Evolutionary conservation across 2,329 filamentous ascomycete species (phyloP).

Genomic region (Verticillium alfalfae): DNA sequence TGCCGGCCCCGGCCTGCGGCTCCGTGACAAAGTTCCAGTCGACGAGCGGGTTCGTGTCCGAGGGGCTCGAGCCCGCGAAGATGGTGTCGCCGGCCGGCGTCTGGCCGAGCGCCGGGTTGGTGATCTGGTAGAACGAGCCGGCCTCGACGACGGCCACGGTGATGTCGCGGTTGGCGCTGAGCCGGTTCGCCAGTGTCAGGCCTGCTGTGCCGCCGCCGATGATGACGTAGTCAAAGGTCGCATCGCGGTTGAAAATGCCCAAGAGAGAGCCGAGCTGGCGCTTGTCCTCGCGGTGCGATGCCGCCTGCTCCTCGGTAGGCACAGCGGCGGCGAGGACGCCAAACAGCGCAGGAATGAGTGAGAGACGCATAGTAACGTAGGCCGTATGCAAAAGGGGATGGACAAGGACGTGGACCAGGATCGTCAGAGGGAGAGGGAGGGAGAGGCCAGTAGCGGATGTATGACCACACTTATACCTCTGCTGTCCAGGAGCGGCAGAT

Average conservation of each 20-base stretch:
- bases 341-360: neutral
- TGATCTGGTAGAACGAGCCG: constrained; percentile 24
- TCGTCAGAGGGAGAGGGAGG: neutral
- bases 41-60: constrained; percentile 14
- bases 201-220: constrained; percentile 33
- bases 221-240: constrained; percentile 10
- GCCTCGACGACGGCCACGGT: constrained; percentile 32
- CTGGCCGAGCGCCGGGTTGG: constrained; percentile 10
- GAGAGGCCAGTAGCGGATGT: neutral
- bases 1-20: constrained; percentile 16
- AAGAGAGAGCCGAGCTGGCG: neutral
- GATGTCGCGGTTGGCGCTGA: constrained; percentile 20
- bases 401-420: neutral
- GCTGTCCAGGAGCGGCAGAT: neutral
- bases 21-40: constrained; percentile 21
- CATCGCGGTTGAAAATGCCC: neutral
- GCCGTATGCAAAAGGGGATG: neutral
- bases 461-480: neutral
- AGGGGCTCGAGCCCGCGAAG: constrained; percentile 10
- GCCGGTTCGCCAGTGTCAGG: constrained; percentile 23
- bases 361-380: neutral
- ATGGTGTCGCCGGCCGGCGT: constrained; percentile 12
- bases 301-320: neutral
- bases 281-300: neutral
- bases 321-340: neutral